A percentile compares a stretch with the other conserved stretches of the same genome.
phyloP scores from a whole-genome alignment of 2,329 filamentous ascomycete species.

The Gaeumannomyces tritici region DNA sequence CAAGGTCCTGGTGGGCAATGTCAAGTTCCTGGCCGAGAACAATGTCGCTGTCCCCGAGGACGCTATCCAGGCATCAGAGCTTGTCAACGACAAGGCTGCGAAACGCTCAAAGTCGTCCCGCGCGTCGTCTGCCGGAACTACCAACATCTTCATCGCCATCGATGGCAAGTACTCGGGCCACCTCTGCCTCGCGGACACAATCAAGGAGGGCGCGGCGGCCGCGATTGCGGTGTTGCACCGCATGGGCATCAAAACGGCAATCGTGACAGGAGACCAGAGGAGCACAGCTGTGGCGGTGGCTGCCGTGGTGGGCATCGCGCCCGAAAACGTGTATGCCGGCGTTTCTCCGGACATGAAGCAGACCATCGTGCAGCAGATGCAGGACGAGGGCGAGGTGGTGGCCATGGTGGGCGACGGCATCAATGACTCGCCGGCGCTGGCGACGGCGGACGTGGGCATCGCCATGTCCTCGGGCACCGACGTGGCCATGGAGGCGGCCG shows the following conservation, averaged over 20 bases:
- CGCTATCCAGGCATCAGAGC: slow-evolving; percentile 53
- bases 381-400: slow-evolving; percentile 65
- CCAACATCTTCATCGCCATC: slow-evolving; percentile 85
- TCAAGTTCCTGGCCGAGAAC: slow-evolving; percentile 63
- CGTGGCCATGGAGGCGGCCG: slow-evolving; percentile 94
- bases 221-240: slow-evolving; percentile 71
- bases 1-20: slow-evolving; percentile 75
- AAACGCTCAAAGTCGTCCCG: slow-evolving; percentile 24
- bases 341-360: slow-evolving; percentile 89
- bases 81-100: slow-evolving; percentile 37
- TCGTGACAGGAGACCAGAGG: slow-evolving; percentile 88
- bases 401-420: slow-evolving; percentile 98
- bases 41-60: slow-evolving; percentile 55
- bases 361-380: slow-evolving; percentile 67
- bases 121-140: slow-evolving; percentile 56
- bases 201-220: slow-evolving; percentile 79
- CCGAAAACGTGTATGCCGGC: slow-evolving; percentile 71
- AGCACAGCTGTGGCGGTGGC: slow-evolving; percentile 81
- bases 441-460: slow-evolving; percentile 86
- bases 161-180: slow-evolving; percentile 72
- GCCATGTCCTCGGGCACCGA: slow-evolving; percentile 89
- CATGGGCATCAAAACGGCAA: slow-evolving; percentile 79
- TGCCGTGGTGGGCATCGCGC: slow-evolving; percentile 67
- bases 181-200: slow-evolving; percentile 76
- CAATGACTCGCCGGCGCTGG: slow-evolving; percentile 93